Evolutionary conservation across 148 eudicot genomes (phyloP).

Genomic region (Limonium bicolor): DNA sequence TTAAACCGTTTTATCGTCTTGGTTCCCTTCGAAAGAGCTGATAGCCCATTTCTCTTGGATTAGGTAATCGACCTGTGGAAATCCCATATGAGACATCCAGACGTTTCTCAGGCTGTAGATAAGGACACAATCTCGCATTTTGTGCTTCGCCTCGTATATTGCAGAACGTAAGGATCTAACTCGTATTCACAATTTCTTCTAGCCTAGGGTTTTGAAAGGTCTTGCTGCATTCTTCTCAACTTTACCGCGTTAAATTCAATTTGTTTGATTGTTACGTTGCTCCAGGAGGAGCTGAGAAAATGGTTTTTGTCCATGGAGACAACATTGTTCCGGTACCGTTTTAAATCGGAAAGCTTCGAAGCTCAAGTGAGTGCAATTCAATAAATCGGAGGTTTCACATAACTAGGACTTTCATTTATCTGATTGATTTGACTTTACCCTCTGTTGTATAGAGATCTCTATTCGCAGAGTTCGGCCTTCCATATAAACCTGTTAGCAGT

Average conservation of each 20-base stretch:
- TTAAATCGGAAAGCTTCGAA: conserved; percentile 32
- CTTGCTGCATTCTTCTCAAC: too few relatives aligned
- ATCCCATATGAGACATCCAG: conserved; percentile 52
- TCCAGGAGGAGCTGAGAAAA: conserved; percentile 72
- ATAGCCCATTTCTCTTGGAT: too few relatives aligned
- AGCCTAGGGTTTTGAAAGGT: too few relatives aligned
- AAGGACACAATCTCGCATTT: conserved; percentile 92
- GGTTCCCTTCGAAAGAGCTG: too few relatives aligned
- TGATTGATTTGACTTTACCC: too few relatives aligned
- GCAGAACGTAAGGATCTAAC: conserved; percentile 43
- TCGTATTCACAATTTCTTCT: too few relatives aligned
- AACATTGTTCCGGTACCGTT: conserved; percentile 63
- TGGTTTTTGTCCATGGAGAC: conserved; percentile 96
- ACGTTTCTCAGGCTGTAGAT: conserved; percentile 43
- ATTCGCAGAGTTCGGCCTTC: conserved; percentile 54
- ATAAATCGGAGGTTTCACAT: not conserved
- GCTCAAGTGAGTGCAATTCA: conserved; percentile 29
- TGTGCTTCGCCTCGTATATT: conserved; percentile 85
- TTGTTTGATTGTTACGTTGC: not conserved
- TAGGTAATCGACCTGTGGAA: conserved; percentile 59
- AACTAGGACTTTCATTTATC: not conserved
- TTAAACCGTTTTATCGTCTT: too few relatives aligned
- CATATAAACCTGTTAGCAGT: conserved; percentile 51
- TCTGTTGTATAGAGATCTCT: conserved; percentile 38
- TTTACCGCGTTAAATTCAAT: too few relatives aligned